Evolutionary conservation across 2,329 filamentous ascomycete species (phyloP).

Genomic region (Lachnellula hyalina): DNA sequence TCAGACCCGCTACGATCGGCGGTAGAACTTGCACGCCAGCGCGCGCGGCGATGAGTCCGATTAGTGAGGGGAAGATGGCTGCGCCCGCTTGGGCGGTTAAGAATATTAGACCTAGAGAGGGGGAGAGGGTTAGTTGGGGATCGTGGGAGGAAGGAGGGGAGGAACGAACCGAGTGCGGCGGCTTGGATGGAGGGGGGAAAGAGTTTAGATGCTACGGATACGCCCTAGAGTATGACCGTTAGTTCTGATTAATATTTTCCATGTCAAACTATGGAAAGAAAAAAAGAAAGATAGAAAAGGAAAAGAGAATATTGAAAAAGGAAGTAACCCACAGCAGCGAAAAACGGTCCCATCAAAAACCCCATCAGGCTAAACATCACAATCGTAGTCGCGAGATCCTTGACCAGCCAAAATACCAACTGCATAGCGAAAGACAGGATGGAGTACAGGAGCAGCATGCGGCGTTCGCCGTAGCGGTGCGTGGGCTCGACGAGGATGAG

Average conservation of each 20-base stretch:
- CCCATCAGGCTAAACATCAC: slow-evolving; percentile 50
- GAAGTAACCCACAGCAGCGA: slow-evolving; percentile 43
- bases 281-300: not conserved
- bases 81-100: slow-evolving; percentile 52
- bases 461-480: slow-evolving; percentile 51
- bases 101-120: slow-evolving; percentile 53
- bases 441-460: slow-evolving; percentile 52
- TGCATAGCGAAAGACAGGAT: slow-evolving; percentile 48
- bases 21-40: slow-evolving; percentile 45
- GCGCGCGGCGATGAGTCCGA: slow-evolving; percentile 44
- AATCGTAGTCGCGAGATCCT: slow-evolving; percentile 43
- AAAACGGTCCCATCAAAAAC: slow-evolving; percentile 54
- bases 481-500: slow-evolving; percentile 54
- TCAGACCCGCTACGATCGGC: slow-evolving; percentile 44
- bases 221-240: slow-evolving; percentile 36
- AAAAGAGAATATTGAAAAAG: no score
- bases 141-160: no score
- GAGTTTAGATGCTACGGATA: slow-evolving; percentile 48
- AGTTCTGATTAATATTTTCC: not conserved
- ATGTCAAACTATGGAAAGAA: not conserved
- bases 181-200: slow-evolving; percentile 43
- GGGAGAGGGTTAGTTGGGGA: no score
- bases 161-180: slow-evolving; percentile 39
- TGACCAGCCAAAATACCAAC: slow-evolving; percentile 54
- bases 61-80: slow-evolving; percentile 50